phyloP scores from a whole-genome alignment of 148 eudicot species.

The Silene latifolia region DNA sequence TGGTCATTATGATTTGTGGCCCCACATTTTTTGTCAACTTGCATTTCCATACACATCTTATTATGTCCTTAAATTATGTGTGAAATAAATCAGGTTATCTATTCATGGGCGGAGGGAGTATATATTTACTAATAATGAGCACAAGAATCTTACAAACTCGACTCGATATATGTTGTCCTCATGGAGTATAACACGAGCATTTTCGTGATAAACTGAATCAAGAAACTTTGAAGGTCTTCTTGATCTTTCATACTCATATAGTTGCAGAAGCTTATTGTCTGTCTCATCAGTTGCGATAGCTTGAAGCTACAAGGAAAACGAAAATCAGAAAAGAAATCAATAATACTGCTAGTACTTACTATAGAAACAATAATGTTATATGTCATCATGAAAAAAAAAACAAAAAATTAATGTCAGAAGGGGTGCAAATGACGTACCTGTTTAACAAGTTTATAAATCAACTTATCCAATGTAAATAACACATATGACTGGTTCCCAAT shows the following conservation, averaged over 20 bases:
- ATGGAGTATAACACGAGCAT: conserved; percentile 75
- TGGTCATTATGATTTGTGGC: neutral
- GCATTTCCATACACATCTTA: too few relatives aligned
- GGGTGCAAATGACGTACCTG: conserved; percentile 44
- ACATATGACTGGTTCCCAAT: conserved; percentile 92
- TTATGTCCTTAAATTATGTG: neutral
- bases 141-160: conserved; percentile 63
- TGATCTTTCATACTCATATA: conserved; percentile 79
- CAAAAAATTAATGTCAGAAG: neutral
- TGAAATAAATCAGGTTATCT: too few relatives aligned
- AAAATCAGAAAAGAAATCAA: conserved; percentile 10
- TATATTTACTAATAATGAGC: neutral
- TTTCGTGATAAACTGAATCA: conserved; percentile 84
- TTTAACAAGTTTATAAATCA: conserved; percentile 87
- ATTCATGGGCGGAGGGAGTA: neutral
- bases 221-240: conserved; percentile 53
- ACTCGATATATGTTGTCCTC: conserved; percentile 91
- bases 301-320: conserved; percentile 65
- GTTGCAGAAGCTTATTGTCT: conserved; percentile 75
- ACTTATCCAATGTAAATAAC: conserved; percentile 88
- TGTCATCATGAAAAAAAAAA: neutral
- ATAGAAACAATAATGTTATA: neutral
- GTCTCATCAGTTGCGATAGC: conserved; percentile 76
- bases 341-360: neutral
- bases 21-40: too few relatives aligned